Base-by-base conservation (phyloP, 2,329 filamentous ascomycete species). In the Ophiognomonia clavigignenti-juglandacearum region DNA sequence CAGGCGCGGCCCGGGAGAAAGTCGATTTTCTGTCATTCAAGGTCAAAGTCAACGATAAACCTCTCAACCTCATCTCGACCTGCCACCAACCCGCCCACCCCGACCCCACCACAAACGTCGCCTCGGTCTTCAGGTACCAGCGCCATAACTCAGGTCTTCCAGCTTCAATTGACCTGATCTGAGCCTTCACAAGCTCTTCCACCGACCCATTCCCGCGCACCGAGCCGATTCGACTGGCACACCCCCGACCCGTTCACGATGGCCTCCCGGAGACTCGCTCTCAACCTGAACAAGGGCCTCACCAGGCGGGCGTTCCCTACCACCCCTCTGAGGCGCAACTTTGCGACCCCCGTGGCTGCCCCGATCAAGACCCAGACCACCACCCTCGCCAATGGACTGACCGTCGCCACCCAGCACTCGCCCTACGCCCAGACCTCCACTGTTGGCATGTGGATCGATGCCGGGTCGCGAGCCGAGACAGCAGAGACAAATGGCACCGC, bases 381-480 rank as follows among this genome's bases (percentile, higher is more conserved):
- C 55, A 98, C 93, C 47, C 81, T 98, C 67, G 88, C 85, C 75
- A 98, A 97, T 79, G 93, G 93, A 70, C 82, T 98, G 77, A 98
- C 93, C 64, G 90, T 98, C 68, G 93, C 93, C 59, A 95, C 93
- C 61, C 92, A 98, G 72, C 87, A 97, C 78, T 96, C 91, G 56
- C 93, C 92, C 62, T 97, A 90, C 80, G 92, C 92, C 64, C 91
- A 97, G 78, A 97, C 93, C 54, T 96, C 91, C 63, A 97, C 92
- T 47, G 91, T 97, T 63, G 93, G 93, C 69, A 89, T 98, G 58
- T 98, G 93, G 91, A 98, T 98, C 70, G 95, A 98, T 74, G 92
- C 95, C 69, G 93, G 93, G 68, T 96, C 90, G 72, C 83, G 93
- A 72, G 90, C 93, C 70, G 93, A 98, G 81, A 98, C 93, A 61